Evolutionary conservation across 768 basidiomycete genomes (phyloP).

Genomic region (Butyriboletus loyo): DNA sequence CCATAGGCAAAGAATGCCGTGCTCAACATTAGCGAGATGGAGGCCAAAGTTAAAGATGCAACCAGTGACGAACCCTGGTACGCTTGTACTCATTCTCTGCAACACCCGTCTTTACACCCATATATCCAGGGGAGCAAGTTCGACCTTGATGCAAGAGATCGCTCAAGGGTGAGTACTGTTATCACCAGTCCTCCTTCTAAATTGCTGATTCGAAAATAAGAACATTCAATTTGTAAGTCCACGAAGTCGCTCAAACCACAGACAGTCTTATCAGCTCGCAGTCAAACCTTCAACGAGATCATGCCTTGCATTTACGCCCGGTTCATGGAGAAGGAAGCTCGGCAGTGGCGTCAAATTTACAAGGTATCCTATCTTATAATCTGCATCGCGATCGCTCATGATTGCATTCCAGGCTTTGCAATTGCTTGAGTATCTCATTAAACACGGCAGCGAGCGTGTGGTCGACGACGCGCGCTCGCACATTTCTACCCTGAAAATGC

Average conservation of each 20-base stretch:
- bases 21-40: constrained; percentile 94
- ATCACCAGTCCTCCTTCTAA: neutral
- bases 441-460: constrained; percentile 95
- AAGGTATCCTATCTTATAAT: constrained; percentile 51
- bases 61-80: constrained; percentile 99
- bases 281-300: constrained; percentile 98
- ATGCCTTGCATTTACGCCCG: constrained; percentile 96
- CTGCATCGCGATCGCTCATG: neutral
- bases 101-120: neutral
- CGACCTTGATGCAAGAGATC: constrained; percentile 97
- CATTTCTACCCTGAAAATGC: constrained; percentile 94
- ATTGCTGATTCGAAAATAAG: constrained; percentile 41
- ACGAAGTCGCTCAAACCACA: neutral
- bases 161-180: constrained; percentile 77
- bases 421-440: constrained; percentile 92
- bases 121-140: constrained; percentile 86
- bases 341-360: constrained; percentile 99
- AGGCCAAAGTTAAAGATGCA: constrained; percentile 93
- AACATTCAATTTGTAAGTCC: constrained; percentile 92
- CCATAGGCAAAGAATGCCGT: constrained; percentile 93
- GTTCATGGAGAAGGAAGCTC: constrained; percentile 98
- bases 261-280: constrained; percentile 31
- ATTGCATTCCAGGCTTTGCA: constrained; percentile 65
- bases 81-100: constrained; percentile 21
- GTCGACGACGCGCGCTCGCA: constrained; percentile 97